A percentile compares a stretch with the other conserved stretches of the same genome.
These are phyloP conservation scores for Pseudopithomyces maydicus DNA, from an alignment of 2,329 filamentous ascomycete species.

Conservation along the genomic window DNA sequence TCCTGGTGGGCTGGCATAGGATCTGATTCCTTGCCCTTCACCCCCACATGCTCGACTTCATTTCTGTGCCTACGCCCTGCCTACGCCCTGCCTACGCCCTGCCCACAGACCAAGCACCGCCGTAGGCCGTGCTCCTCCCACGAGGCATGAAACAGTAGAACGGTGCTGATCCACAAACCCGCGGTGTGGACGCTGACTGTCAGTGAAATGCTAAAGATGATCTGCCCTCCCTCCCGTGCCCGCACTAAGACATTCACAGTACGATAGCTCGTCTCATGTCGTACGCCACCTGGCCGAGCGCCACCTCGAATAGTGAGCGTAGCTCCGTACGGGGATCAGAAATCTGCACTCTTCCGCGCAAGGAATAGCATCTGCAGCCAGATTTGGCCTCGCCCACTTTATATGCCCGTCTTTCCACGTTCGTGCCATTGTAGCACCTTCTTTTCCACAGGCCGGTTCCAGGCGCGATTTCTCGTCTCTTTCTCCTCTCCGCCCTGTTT, in stretches of 20 bases:
- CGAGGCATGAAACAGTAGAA: too few relatives aligned
- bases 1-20: not conserved
- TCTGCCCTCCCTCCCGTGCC: too few relatives aligned
- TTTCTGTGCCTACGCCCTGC: not conserved
- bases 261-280: not conserved
- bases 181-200: too few relatives aligned
- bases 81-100: too few relatives aligned
- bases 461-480: slow-evolving; percentile 2
- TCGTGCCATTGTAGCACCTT: not conserved
- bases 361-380: not conserved
- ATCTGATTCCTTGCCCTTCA: not conserved
- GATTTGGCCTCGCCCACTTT: not conserved
- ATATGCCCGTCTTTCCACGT: slow-evolving; percentile 1
- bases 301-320: not conserved
- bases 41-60: not conserved
- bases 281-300: not conserved
- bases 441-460: not conserved
- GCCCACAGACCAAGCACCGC: not conserved
- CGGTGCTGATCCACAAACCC: too few relatives aligned
- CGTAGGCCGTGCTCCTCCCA: not conserved
- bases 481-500: not conserved
- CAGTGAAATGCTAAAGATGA: too few relatives aligned
- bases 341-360: not conserved
- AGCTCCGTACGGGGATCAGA: not conserved
- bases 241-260: not conserved